Evolutionary conservation across 2,329 filamentous ascomycete genomes (phyloP), one percentile per base, ranked within the genome.

Genomic region (Lasiodiplodia gonubiensis): DNA sequence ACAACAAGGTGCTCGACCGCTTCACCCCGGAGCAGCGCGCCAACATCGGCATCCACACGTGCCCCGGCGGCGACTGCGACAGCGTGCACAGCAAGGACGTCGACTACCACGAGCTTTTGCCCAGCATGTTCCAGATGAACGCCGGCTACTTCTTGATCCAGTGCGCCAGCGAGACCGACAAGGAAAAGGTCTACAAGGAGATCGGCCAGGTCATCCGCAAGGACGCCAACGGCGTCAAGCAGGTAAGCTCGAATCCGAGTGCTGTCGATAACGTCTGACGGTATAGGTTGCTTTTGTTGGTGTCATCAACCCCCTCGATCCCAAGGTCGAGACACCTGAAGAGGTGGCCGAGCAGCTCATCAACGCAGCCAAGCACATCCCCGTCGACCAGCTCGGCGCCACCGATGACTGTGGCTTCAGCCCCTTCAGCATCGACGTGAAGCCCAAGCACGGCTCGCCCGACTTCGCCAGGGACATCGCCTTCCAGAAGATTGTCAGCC

Each of bases 111-210:
- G 70, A 72, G 25, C 72, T 78, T 23, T 64, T 77, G 21, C 75
- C 75, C 11, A 72, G 68, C 68, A 69, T 78, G 64, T 78, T 78
- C 68, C 70, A 73, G 64, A 76, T 78, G 67, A 76, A 78, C 59
- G 76, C 76, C 2, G 76, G 76, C 7, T 78, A 78, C 68, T 77
- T 77, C 70, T 68, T 78, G 16, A 75, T 77, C 63, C 75, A 76
- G 60, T 69, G 72, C 42, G 71, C 75, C 25, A 72, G 69, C 14
- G 75, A 77, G 68, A 68, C 70, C 25, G 72, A 76, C 57, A 77
- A 74, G 57, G 68, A 73, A 27, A 68, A 69, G 46, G 72, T 77
- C 23, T 77, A 76, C 68, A 69, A 73, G 55, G 70, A 75, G 35
- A 75, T 74, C 42, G 74, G 75, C 5, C 54, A 74, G 60, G 67